These are phyloP conservation scores for Xylona heveae DNA, from an alignment of 495 filamentous ascomycete species.

Conservation along the genomic window DNA sequence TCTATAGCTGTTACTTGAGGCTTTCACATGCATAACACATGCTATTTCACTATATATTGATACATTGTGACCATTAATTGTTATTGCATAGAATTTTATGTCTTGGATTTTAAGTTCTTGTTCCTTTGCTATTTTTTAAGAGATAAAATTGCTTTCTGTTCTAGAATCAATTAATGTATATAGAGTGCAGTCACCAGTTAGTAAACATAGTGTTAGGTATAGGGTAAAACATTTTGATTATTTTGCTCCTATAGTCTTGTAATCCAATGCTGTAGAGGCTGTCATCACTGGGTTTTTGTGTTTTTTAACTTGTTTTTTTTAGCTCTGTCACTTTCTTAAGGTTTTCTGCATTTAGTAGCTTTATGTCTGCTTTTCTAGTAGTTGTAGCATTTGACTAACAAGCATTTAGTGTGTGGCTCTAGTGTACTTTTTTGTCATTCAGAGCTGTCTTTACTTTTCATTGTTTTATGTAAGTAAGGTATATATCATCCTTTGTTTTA, in stretches of 20 bases:
- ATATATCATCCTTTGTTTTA: not conserved
- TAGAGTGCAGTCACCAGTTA: not conserved
- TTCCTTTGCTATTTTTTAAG: not conserved
- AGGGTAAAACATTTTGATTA: not conserved
- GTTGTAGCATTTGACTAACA: not conserved
- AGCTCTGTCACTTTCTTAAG: not conserved
- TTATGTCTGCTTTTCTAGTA: not conserved
- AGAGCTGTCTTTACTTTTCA: not conserved
- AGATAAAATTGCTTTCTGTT: not conserved
- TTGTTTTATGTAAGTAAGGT: not conserved
- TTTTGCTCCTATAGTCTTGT: not conserved
- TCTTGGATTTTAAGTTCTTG: not conserved
- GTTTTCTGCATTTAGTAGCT: not conserved
- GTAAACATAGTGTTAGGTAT: not conserved
- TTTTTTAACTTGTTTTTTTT: not conserved
- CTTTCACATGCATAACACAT: not conserved
- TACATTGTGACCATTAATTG: not conserved
- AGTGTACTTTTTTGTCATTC: not conserved
- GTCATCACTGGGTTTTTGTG: not conserved
- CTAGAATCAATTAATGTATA: not conserved
- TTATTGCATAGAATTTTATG: not conserved
- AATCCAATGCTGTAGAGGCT: not conserved
- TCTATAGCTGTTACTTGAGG: not conserved
- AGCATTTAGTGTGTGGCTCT: not conserved
- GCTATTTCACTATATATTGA: not conserved